These are phyloP conservation scores for Uromyces viciae-fabae DNA, from an alignment of 1,284 basidiomycete genomes.

Conservation along the genomic window DNA sequence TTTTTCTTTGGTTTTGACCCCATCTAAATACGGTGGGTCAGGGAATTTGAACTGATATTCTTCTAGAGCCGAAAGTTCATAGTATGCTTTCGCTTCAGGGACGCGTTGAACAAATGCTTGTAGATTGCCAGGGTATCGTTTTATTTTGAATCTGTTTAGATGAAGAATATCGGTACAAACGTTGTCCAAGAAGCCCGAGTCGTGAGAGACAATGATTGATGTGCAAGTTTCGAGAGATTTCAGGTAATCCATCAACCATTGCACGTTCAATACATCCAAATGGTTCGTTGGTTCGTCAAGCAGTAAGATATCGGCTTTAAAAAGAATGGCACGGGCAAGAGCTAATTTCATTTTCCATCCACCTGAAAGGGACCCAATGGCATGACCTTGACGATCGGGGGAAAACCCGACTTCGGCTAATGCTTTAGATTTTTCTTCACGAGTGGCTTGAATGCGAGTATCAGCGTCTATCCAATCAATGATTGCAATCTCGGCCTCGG, in stretches of 20 bases:
- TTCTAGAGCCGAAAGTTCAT: conserved; percentile 86
- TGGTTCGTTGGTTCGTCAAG: conserved; percentile 99
- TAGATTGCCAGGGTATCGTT: conserved; percentile 94
- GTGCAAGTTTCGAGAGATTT: conserved; percentile 82
- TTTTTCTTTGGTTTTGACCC: conserved; percentile 99
- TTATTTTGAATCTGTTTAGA: conserved; percentile 98
- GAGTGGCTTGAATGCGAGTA: conserved; percentile 71
- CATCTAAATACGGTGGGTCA: conserved; percentile 89
- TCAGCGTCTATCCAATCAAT: conserved; percentile 82
- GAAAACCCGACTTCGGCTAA: conserved; percentile 87
- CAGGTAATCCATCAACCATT: conserved; percentile 95
- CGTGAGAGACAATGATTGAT: conserved; percentile 94
- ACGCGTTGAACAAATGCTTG: conserved; percentile 90
- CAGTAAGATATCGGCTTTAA: conserved; percentile 94
- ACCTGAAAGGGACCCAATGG: conserved; percentile 90
- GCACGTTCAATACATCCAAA: conserved; percentile 92
- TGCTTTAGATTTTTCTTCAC: conserved; percentile 72
- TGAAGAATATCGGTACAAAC: conserved; percentile 98
- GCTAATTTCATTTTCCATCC: conserved; percentile 99
- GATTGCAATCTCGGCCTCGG: conserved; percentile 85
- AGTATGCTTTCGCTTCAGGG: conserved; percentile 96
- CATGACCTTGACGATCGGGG: conserved; percentile 74
- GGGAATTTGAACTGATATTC: conserved; percentile 97
- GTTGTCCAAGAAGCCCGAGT: conserved; percentile 98
- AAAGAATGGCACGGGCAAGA: conserved; percentile 94